Evolutionary conservation across 2,329 filamentous ascomycete genomes (phyloP).

Genomic region (Penicillium sp.): DNA sequence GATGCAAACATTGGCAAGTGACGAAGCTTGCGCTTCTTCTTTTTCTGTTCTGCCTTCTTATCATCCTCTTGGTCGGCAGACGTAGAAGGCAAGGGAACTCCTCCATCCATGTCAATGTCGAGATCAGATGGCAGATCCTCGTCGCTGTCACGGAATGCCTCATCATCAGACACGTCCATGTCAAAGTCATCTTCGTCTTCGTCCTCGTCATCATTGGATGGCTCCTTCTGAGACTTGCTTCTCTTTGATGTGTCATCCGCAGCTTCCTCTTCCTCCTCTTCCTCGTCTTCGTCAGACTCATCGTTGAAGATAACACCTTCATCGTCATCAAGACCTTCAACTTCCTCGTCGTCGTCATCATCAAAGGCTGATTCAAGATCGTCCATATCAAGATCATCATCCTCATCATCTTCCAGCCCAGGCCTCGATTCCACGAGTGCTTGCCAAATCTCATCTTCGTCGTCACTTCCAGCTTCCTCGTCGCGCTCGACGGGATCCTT

Average conservation of each 20-base stretch:
- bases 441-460: constrained; percentile 78
- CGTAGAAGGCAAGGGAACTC: constrained; percentile 34
- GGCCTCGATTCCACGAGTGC: constrained; percentile 78
- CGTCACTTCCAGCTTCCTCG: constrained; percentile 46
- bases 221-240: constrained; percentile 5
- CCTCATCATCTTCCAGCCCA: constrained; percentile 61
- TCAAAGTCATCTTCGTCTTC: constrained; percentile 55
- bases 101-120: constrained; percentile 41
- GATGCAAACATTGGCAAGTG: constrained; percentile 89
- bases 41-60: constrained; percentile 38
- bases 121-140: constrained; percentile 52
- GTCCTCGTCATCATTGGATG: constrained; percentile 36
- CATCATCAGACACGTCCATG: constrained; percentile 44
- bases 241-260: constrained; percentile 19
- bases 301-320: constrained; percentile 46
- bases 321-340: constrained; percentile 33
- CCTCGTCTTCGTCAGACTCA: constrained; percentile 42
- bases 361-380: constrained; percentile 52
- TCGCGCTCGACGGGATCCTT: constrained; percentile 39
- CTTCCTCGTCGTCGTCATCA: constrained; percentile 45
- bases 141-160: constrained; percentile 50
- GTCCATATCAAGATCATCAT: constrained; percentile 57
- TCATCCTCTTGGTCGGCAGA: constrained; percentile 34
- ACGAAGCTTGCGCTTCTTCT: constrained; percentile 78
- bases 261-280: constrained; percentile 22